phyloP scores from a whole-genome alignment of 495 filamentous ascomycete genomes.

The Aspergillus asperescens region DNA sequence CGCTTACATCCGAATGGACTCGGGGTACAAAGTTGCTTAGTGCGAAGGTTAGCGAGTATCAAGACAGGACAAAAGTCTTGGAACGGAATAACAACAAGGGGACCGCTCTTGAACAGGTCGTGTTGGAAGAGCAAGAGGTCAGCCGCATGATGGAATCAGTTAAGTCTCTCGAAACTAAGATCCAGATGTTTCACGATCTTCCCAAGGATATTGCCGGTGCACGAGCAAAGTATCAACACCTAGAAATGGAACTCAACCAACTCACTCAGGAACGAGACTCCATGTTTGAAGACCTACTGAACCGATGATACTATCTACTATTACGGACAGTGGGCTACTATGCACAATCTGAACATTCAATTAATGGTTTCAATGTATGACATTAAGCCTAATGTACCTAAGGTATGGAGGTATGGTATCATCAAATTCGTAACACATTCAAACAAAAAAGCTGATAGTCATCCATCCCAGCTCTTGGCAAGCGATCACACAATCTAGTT shows the following conservation, averaged over 20 bases:
- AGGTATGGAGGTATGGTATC: slow-evolving; percentile 9
- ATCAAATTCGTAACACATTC: slow-evolving; percentile 5
- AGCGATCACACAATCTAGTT: slow-evolving; percentile 29
- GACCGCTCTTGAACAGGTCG: slow-evolving; percentile 47
- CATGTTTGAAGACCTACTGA: slow-evolving; percentile 57
- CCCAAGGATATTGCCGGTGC: slow-evolving; percentile 65
- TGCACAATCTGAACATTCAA: neutral
- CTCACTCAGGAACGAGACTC: slow-evolving; percentile 57
- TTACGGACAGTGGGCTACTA: neutral
- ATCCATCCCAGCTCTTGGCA: neutral
- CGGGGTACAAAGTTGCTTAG: slow-evolving; percentile 54
- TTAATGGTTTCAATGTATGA: neutral
- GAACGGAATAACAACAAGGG: slow-evolving; percentile 33
- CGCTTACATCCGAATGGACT: slow-evolving; percentile 58
- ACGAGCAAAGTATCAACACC: slow-evolving; percentile 55
- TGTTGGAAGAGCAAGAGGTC: slow-evolving; percentile 41
- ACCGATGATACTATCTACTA: slow-evolving; percentile 3
- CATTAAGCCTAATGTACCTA: slow-evolving; percentile 18
- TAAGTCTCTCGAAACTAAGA: slow-evolving; percentile 47
- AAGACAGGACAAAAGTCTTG: slow-evolving; percentile 42
- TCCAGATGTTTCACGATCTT: slow-evolving; percentile 59
- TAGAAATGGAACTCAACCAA: slow-evolving; percentile 55
- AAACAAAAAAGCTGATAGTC: slow-evolving; percentile 2
- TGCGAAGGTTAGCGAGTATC: slow-evolving; percentile 55
- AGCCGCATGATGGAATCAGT: slow-evolving; percentile 32